Base-by-base conservation (phyloP, 805 yeast species). In the Debaryomyces castellii region DNA sequence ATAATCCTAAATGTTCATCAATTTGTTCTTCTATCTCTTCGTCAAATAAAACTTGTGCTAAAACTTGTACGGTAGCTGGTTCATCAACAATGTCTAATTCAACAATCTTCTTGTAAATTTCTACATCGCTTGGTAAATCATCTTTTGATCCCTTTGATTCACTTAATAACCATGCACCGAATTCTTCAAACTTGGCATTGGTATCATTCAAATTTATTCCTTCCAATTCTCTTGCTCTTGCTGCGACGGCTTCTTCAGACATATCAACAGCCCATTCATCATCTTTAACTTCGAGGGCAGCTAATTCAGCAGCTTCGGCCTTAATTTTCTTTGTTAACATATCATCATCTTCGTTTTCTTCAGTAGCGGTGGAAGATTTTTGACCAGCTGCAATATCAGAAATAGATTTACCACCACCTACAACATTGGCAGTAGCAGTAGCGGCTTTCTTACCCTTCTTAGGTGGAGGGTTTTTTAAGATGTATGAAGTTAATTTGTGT, bases 191-290 rank as follows among this genome's bases (percentile, higher is more conserved):
- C 47, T 76, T 74, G 50, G 73, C 76, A 48, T 74, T 78, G 40
- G 64, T 68, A 39, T 70, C 80, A 49, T 66, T 68, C 48, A 77
- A 64, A 36, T 71, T 58, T 48, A 80, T 72, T 20, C 83, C 89
- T 68, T 89, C 96, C 53, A 90, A 77, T 65, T 88, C 96, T 58
- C 82, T 73, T 38, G 96, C 96, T 71, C 99, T 87, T 39, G 87
- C 89, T 63, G 86, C 84, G 53, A 92, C 89, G 47, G 98, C 98
- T 71, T 90, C 98, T 66, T 88, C 94, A 40, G 96, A 87, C 80
- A 91, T 89, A 67, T 92, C 99, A 36, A 91, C 96, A 16, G 97
- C 89, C 98, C 98, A 92, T 54, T 89, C 96, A 55, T 88, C 97
- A 63, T 90, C 96, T 52, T 84, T 83, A 44, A 87, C 86, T 50